Base-by-base conservation (phyloP, 176 grass and related monocot species). In the Pharus latifolius region DNA sequence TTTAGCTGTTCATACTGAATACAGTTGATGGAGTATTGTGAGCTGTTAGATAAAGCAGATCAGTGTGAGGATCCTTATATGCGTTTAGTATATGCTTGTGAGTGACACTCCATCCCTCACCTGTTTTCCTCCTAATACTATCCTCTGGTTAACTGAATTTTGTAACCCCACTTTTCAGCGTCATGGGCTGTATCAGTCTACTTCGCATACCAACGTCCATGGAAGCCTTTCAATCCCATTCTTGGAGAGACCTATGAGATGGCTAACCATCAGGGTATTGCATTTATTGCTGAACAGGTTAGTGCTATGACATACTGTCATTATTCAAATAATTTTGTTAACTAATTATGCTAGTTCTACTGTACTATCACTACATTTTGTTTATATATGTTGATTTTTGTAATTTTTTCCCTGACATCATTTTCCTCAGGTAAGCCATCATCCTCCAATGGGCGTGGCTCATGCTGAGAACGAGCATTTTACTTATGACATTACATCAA, bases 141-240 rank as follows among this genome's bases (percentile, higher is more conserved):
- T 41, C 23, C 70, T 51, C 32, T 72, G 49, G 27, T 58, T 75
- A 25, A 55, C 57, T 77, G 38, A 80, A 51, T 40, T 64, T 59
- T 69, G n/a, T 51, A 68, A 52, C 54, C 20, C 34, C 42, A 56
- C 45, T 83, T 74, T 91, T 56, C 79, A 99, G 96, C 96, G 76
- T 76, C 90, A 60, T 99, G 96, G 96, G 90, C 91, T 83, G 75
- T 99, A 65, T 99, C 96, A 1, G 71, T 72, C 65, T 95, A 99
- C 69, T 91, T 69, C 62, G 82, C 79, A 5, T 88, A 78, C 67
- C 95, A 99, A 5, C 84, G 96, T 69, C 48, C 87, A 16, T 99
- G 96, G 96, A 99, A 99, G 38, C 96, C 96, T 54, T 99, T 99
- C 69, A 99, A 99, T 83, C 90, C 95, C 0, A 99, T 99, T 63